These are phyloP conservation scores for Pseudocercospora musae DNA, from an alignment of 2,329 filamentous ascomycete genomes.

Conservation along the genomic window DNA sequence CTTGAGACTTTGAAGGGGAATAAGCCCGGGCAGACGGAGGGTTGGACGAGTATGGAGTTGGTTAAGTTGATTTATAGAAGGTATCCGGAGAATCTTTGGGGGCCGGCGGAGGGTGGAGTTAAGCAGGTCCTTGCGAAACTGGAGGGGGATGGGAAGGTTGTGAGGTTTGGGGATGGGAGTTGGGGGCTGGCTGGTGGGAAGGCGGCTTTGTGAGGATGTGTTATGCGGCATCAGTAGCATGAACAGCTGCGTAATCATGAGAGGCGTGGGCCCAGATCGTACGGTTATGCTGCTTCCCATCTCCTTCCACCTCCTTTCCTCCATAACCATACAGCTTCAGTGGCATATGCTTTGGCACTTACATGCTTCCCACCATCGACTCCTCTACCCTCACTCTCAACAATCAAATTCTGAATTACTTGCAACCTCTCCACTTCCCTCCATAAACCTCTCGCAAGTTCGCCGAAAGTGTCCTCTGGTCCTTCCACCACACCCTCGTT, in stretches of 20 bases:
- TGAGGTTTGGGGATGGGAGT: constrained; percentile 33
- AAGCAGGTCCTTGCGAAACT: constrained; percentile 78
- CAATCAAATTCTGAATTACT: constrained; percentile 71
- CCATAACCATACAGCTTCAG: constrained; percentile 89
- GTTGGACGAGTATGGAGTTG: constrained; percentile 72
- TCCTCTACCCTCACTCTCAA: constrained; percentile 64
- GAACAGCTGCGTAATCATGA: not conserved
- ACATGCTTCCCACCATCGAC: constrained; percentile 62
- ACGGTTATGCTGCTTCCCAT: constrained; percentile 48
- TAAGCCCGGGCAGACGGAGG: constrained; percentile 20
- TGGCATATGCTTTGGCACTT: constrained; percentile 80
- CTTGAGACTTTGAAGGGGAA: constrained; percentile 56
- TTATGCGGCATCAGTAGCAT: not conserved
- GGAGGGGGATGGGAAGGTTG: constrained; percentile 66
- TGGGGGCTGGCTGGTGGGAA: constrained; percentile 31
- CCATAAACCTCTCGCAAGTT: constrained; percentile 75
- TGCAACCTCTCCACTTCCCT: constrained; percentile 69
- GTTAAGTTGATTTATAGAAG: constrained; percentile 85
- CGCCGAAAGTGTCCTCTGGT: constrained; percentile 46
- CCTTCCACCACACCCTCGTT: constrained; percentile 31
- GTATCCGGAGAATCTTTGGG: constrained; percentile 70
- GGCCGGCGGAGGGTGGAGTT: constrained; percentile 72
- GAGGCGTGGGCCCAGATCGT: not conserved
- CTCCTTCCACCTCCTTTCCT: constrained; percentile 63
- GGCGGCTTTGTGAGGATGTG: constrained; percentile 20